Evolutionary conservation across 108 stramenopile genomes (phyloP).

Genomic region (Chaetoceros tenuissimus): DNA sequence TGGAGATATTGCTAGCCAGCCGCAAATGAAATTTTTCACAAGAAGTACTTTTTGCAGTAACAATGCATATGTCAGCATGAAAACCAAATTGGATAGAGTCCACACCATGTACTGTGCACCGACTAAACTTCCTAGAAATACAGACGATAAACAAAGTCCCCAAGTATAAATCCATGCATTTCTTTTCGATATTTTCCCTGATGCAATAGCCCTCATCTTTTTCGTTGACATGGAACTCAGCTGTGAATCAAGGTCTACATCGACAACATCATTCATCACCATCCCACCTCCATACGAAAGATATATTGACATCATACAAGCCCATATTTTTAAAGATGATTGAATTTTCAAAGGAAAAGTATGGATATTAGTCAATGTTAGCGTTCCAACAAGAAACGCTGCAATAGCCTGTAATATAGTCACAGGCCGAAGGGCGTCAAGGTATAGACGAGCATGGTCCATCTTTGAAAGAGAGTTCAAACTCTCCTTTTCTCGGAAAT

Average conservation of each 20-base stretch:
- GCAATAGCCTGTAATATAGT: constrained; percentile 27
- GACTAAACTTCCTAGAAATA: background rate
- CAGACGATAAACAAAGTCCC: background rate
- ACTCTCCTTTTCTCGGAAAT: no score
- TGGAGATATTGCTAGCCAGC: constrained; percentile 23
- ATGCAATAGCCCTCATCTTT: background rate
- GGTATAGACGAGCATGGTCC: no score
- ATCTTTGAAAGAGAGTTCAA: no score
- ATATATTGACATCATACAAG: constrained; percentile 17
- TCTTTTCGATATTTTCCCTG: constrained; percentile 1
- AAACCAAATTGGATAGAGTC: constrained; percentile 17
- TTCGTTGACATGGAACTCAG: constrained; percentile 18
- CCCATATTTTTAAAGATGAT: background rate
- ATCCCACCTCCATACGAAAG: constrained; percentile 24
- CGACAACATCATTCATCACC: constrained; percentile 26
- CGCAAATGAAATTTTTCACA: constrained; percentile 24
- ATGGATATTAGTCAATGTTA: background rate
- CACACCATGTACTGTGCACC: constrained; percentile 5
- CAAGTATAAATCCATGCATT: background rate
- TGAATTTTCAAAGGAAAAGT: background rate
- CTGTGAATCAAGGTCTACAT: constrained; percentile 31
- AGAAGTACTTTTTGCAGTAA: constrained; percentile 22
- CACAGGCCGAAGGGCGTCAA: constrained; percentile 9
- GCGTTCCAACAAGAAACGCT: constrained; percentile 16
- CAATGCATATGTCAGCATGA: constrained; percentile 21